These are phyloP conservation scores for Moesziomyces globuligerus DNA, from an alignment of 1,284 basidiomycete species.

Conservation along the genomic window DNA sequence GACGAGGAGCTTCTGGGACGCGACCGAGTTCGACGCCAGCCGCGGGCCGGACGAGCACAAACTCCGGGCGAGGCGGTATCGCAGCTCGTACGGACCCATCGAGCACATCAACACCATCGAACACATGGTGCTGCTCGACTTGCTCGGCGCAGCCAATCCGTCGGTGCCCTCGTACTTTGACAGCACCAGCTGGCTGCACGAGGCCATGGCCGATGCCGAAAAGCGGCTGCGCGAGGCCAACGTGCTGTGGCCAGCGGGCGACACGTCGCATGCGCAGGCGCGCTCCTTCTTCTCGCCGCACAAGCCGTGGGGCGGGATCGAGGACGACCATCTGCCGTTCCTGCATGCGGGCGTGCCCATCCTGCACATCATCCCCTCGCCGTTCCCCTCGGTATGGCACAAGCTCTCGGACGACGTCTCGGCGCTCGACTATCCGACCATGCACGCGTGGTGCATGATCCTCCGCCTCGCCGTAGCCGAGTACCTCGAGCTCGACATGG, in stretches of 20 bases:
- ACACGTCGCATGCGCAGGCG: slow-evolving; percentile 4
- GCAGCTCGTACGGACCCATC: slow-evolving; percentile 33
- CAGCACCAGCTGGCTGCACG: slow-evolving; percentile 56
- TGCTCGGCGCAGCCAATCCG: slow-evolving; percentile 57
- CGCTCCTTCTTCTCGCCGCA: slow-evolving; percentile 30
- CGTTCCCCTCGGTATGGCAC: slow-evolving; percentile 94
- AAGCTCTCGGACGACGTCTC: slow-evolving; percentile 86
- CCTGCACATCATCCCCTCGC: slow-evolving; percentile 87
- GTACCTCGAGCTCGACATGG: slow-evolving; percentile 77
- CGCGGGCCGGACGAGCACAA: slow-evolving; percentile 9
- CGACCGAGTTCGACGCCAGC: slow-evolving; percentile 9
- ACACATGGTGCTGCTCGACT: slow-evolving; percentile 62
- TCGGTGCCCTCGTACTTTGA: slow-evolving; percentile 55
- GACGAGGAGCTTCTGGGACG: slow-evolving; percentile 37
- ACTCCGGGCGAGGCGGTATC: slow-evolving; percentile 17
- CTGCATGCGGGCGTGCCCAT: slow-evolving; percentile 83
- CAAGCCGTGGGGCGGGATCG: slow-evolving; percentile 75
- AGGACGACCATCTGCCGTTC: slow-evolving; percentile 96
- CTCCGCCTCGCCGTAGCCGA: slow-evolving; percentile 87
- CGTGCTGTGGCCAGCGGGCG: slow-evolving; percentile 39
- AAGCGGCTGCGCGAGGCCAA: slow-evolving; percentile 23
- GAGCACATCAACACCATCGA: slow-evolving; percentile 62
- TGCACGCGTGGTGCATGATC: slow-evolving; percentile 84
- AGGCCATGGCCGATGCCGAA: slow-evolving; percentile 47
- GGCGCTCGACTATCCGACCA: slow-evolving; percentile 84